Percentiles rank a stretch among this genome's conserved stretches.
Evolutionary conservation across 371 early-diverging fungal species (phyloP).

Genomic region (Capniomyces stellatus): DNA sequence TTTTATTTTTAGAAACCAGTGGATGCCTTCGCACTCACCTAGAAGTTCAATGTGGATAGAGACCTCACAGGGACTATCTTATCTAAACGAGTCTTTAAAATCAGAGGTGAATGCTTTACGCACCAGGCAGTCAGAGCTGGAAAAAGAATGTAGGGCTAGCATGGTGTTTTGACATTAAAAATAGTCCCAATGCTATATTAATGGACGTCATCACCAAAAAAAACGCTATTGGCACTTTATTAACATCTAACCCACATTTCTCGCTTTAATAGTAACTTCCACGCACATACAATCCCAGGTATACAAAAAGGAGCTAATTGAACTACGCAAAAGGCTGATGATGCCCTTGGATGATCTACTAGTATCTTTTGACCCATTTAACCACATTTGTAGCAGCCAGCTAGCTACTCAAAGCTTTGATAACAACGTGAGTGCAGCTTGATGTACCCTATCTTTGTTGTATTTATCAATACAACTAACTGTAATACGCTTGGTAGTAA

Average conservation of each 20-base stretch:
- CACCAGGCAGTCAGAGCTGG: constrained; percentile 39
- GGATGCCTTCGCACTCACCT: neutral
- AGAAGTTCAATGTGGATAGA: neutral
- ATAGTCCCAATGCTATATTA: too few species aligned
- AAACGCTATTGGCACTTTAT: too few species aligned
- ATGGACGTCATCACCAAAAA: too few species aligned
- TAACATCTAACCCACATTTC: too few species aligned
- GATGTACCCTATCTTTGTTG: too few species aligned
- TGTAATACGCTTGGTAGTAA: too few species aligned
- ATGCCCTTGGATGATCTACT: constrained; percentile 21
- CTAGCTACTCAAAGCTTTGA: too few species aligned
- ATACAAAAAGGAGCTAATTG: constrained; percentile 46
- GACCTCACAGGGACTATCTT: neutral
- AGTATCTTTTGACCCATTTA: too few species aligned
- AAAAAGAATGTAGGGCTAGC: constrained; percentile 36
- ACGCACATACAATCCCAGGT: constrained; percentile 49
- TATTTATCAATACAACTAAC: too few species aligned
- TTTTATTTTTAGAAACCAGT: neutral
- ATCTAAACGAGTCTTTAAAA: constrained; percentile 40
- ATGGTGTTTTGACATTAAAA: neutral
- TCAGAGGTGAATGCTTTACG: constrained; percentile 45
- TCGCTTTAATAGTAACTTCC: constrained; percentile 16
- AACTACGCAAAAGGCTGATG: constrained; percentile 41
- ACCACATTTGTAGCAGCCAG: too few species aligned
- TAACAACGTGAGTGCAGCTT: too few species aligned